Conservation (phyloP, 441 rosid genomes). For the Aleurites moluccanus region DNA sequence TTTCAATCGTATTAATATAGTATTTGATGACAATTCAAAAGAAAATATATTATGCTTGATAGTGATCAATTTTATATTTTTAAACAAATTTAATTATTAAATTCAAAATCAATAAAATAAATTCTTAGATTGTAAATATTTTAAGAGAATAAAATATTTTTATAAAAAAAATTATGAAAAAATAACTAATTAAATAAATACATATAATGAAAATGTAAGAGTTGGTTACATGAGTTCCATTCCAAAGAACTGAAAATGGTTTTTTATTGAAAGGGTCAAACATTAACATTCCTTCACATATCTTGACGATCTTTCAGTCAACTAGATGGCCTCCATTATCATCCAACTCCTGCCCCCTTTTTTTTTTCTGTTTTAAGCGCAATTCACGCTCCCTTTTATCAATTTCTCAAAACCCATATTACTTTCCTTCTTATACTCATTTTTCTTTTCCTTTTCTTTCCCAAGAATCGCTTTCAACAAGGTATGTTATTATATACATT, state of each 20-base stretch:
- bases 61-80: too few relatives aligned
- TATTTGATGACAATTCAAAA: too few relatives aligned
- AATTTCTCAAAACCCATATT: background rate
- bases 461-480: slow-evolving; percentile 23
- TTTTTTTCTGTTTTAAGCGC: slow-evolving; percentile 23
- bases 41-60: too few relatives aligned
- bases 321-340: slow-evolving; percentile 15
- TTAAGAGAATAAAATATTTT: too few relatives aligned
- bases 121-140: too few relatives aligned
- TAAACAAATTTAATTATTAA: too few relatives aligned
- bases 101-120: too few relatives aligned
- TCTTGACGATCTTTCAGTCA: background rate
- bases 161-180: too few relatives aligned
- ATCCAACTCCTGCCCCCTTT: background rate
- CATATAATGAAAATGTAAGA: too few relatives aligned
- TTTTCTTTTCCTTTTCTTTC: slow-evolving; percentile 3
- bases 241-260: slow-evolving; percentile 6
- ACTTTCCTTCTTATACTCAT: background rate
- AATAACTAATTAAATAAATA: too few relatives aligned
- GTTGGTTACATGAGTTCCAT: background rate
- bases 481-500: slow-evolving; percentile 29
- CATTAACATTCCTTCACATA: background rate
- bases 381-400: slow-evolving; percentile 34
- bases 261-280: slow-evolving; percentile 20
- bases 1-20: too few relatives aligned